Evolutionary conservation across 2,329 filamentous ascomycete species (phyloP), one percentile per base, ranked within the genome.

Genomic region (Tolypocladium amazonense): DNA sequence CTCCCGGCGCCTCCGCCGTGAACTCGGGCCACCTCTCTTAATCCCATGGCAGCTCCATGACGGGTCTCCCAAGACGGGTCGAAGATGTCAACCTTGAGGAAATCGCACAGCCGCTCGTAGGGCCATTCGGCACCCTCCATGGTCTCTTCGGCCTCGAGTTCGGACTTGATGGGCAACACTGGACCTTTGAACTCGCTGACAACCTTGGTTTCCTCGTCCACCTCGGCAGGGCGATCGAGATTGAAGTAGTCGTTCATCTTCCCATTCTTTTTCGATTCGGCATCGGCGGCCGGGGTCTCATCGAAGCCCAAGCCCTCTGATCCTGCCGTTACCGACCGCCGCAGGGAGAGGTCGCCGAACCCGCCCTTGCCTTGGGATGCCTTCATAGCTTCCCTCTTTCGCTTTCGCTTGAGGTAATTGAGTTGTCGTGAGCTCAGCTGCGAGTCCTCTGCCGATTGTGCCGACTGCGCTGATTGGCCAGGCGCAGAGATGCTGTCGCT

Each of bases 141-240:
- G 65, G 88, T 85, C 18, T 88, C 83, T 60, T 95, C 90, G 2
- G 86, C 81, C 70, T 96, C 87, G 60, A 97, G 82, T 60, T 94
- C 85, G 0, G 93, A 91, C 71, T 96, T 94, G 70, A 96, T 90
- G 2, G 89, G 85, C 12, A 90, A 78, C 3, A 86, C 77, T 1
- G 88, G 83, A 4, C 94, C 95, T 72, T 97, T 97, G 79, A 96
- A 97, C 69, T 99, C 94, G 53, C 92, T 90, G 33, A 97, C 89
- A 20, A 99, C 86, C 71, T 97, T 97, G 6, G 87, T 86, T 56
- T 96, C 90, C 70, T 99, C 94, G 62, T 97, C 92, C 4, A 88
- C 81, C 52, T 89, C 88, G 39, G 84, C 79, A 23, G 85, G 85
- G 57, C 91, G 85, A 23, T 97, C 93, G 20, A 97, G 81, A 37